Base-by-base conservation (phyloP, 306 rosid genomes). In the Lathyrus oleraceus region DNA sequence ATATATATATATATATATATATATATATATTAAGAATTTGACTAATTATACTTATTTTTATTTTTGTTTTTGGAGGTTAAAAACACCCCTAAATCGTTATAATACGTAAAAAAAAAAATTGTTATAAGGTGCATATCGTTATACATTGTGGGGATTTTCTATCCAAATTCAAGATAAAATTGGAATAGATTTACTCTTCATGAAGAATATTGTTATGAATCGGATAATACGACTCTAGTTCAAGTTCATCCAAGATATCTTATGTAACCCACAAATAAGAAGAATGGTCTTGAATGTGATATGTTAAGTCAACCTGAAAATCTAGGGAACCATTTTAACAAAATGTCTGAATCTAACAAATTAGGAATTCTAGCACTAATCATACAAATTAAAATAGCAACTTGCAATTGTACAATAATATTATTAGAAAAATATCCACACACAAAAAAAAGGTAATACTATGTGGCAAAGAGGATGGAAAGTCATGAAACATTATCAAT, bases 231-330 rank as follows among this genome's bases (percentile, higher is more conserved):
- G 86, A 36, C 42, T 88, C 96, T 71, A 90, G 70, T 43, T 88
- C 90, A 78, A 93, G 87, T 74, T 58, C 83, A 61, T 87, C 96
- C 57, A 93, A 39, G 80, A 93, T 76, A 25, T 67, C 47, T 43
- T 83, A 86, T 30, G 98, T 82, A 19, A 87, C 81, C 97, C 98
- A 90, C 61, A 88, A 73, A 81, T 90, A 90, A 11, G 98, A 88
- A 65, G 98, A 90, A 78, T 93, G 98, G 3, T 94, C 97, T 67
- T 93, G 96, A 4, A 90, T 75, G 64, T 78, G 83, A 81, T 69
- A 84, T 3, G 93, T 85, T 44, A 88, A 87, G 61, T 93, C 93
- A 79, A 93, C 93, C 97, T 93, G 85, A 77, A 76, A 71, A 76
- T 54, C 65, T 78, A 39, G 10, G 25, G 15, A 71, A 48, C 15